Conservation (phyloP, 2,329 filamentous ascomycete genomes). For the Colletotrichum sp. region DNA sequence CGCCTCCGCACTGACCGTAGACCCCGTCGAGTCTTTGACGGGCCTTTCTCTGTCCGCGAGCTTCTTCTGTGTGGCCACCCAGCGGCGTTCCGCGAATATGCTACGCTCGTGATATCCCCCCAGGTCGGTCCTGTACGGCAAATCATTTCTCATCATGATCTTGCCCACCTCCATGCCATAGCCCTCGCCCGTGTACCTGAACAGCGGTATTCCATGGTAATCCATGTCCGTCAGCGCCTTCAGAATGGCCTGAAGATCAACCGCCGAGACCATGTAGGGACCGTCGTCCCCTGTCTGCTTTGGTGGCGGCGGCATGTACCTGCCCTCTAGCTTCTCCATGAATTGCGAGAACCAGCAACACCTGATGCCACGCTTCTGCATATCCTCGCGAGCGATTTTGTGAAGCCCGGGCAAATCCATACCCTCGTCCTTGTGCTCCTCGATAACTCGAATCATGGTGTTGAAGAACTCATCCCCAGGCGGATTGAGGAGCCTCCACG, state of each 20-base stretch:
- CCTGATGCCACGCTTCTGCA: neutral
- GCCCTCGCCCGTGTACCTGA: neutral
- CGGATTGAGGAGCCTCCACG: neutral
- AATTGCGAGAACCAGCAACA: neutral
- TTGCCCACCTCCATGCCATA: neutral
- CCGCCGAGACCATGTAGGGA: neutral
- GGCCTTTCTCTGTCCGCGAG: neutral
- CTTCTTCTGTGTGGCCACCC: neutral
- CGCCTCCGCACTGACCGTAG: neutral
- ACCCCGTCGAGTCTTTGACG: neutral
- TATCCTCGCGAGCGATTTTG: neutral
- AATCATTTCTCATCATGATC: too few species aligned
- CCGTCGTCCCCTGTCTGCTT: neutral
- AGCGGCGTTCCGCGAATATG: neutral
- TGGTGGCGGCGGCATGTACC: neutral
- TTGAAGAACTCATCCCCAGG: neutral
- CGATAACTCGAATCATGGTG: neutral
- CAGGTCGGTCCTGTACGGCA: too few species aligned
- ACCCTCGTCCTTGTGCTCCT: fast-evolving
- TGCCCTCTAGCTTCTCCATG: neutral
- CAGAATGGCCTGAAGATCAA: neutral
- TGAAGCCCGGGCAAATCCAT: neutral
- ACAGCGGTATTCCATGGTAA: neutral
- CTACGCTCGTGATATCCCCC: neutral
- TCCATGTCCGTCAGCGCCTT: neutral